A percentile compares a stretch with the other conserved stretches of the same genome.
phyloP scores from a whole-genome alignment of 2,329 filamentous ascomycete species.

The Exophiala xenobiotica region DNA sequence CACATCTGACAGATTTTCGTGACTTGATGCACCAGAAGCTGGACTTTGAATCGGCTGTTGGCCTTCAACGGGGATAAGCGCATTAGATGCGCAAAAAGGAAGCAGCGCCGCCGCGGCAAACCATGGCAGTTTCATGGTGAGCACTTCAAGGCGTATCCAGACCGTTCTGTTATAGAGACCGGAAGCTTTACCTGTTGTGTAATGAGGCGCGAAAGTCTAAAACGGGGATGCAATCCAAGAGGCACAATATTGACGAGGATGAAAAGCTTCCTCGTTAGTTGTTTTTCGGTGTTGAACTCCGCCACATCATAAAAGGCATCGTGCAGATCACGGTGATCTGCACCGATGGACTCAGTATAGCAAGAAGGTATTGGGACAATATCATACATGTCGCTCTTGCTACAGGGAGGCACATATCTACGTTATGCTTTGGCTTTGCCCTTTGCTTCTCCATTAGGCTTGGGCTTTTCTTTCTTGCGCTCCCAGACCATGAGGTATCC shows the following conservation, averaged over 20 bases:
- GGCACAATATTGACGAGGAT: too few species aligned
- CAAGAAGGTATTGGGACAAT: too few species aligned
- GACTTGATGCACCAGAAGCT: not conserved
- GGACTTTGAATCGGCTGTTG: not conserved
- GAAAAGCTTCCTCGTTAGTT: too few species aligned
- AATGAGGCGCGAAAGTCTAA: too few species aligned
- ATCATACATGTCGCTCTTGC: not conserved
- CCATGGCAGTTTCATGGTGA: slow-evolving; percentile 14
- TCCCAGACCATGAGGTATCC: slow-evolving; percentile 98
- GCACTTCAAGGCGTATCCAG: not conserved
- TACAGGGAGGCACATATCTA: too few species aligned
- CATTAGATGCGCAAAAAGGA: not conserved
- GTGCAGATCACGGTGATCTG: too few species aligned
- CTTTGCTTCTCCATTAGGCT: slow-evolving; percentile 37
- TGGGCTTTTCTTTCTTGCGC: slow-evolving; percentile 60
- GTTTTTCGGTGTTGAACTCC: too few species aligned
- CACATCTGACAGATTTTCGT: slow-evolving; percentile 35
- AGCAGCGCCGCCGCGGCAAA: slow-evolving; percentile 4
- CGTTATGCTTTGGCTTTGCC: slow-evolving; percentile 39
- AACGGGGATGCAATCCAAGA: too few species aligned
- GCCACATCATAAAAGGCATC: not conserved
- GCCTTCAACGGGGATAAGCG: not conserved
- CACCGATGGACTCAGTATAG: too few species aligned
- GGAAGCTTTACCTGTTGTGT: too few species aligned
- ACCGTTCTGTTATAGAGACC: too few species aligned